phyloP scores from a whole-genome alignment of 208 protist genomes.

The Acanthamoeba quina region DNA sequence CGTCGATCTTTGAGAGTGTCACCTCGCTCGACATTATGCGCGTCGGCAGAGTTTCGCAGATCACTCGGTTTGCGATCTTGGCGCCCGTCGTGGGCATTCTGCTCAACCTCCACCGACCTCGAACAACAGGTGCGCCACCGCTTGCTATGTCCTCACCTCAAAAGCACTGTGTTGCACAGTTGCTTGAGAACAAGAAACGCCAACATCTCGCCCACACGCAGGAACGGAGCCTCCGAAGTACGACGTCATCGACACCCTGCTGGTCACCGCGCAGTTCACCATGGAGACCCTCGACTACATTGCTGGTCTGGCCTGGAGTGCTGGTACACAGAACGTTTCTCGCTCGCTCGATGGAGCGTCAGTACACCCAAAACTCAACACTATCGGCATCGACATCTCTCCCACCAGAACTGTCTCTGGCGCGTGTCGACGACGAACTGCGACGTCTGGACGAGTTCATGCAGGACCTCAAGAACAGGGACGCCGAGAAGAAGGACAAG shows the following conservation, averaged over 20 bases:
- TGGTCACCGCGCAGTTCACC: constrained; percentile 15
- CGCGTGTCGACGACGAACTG: neutral
- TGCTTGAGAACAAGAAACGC: neutral
- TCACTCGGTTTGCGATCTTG: constrained; percentile 44
- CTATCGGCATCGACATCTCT: neutral
- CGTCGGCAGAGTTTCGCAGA: constrained; percentile 1
- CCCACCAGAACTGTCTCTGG: neutral
- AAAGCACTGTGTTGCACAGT: neutral
- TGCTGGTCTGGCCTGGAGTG: neutral
- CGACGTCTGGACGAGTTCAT: constrained; percentile 4
- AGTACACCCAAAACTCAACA: neutral
- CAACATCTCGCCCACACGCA: neutral
- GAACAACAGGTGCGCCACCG: neutral
- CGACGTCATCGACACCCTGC: constrained; percentile 20
- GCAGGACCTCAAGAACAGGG: constrained; percentile 36
- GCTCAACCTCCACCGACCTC: constrained; percentile 5
- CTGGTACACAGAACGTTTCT: neutral
- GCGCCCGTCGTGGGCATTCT: constrained; percentile 67
- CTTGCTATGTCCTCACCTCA: neutral
- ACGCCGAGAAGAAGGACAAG: constrained; percentile 38
- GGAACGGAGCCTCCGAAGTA: neutral
- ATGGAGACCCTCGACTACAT: constrained; percentile 45
- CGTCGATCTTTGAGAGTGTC: constrained; percentile 64
- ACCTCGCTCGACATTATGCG: constrained; percentile 65
- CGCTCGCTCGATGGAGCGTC: neutral